A percentile compares a stretch with the other conserved stretches of the same genome.
phyloP scores from a whole-genome alignment of 2,329 filamentous ascomycete species.

The Xylaria sp. region DNA sequence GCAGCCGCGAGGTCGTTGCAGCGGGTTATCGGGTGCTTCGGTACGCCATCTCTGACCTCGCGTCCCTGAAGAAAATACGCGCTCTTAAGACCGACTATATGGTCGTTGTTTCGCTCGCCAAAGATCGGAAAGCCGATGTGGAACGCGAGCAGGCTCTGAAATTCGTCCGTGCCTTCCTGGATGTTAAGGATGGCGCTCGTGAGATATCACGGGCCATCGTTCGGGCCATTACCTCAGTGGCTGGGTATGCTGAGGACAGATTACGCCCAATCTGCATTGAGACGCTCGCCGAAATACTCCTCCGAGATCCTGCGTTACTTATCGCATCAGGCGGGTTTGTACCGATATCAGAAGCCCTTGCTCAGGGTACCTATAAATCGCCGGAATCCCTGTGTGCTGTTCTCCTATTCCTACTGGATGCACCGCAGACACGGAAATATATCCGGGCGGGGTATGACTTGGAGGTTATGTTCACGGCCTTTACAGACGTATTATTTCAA shows the following conservation, averaged over 20 bases:
- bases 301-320: conserved; percentile 76
- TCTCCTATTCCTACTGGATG: conserved; percentile 86
- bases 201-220: conserved; percentile 85
- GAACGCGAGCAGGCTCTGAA: conserved; percentile 96
- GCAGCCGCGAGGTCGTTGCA: conserved; percentile 91
- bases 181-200: conserved; percentile 85
- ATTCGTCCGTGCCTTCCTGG: conserved; percentile 89
- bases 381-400: conserved; percentile 82
- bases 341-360: conserved; percentile 83
- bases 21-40: conserved; percentile 89
- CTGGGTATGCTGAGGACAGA: conserved; percentile 79
- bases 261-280: conserved; percentile 86
- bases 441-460: conserved; percentile 85
- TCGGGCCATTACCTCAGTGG: conserved; percentile 83
- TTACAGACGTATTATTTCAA: conserved; percentile 73
- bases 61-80: conserved; percentile 83
- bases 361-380: conserved; percentile 86
- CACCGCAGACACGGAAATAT: conserved; percentile 72
- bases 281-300: conserved; percentile 84
- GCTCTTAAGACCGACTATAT: conserved; percentile 85
- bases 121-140: conserved; percentile 93
- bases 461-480: conserved; percentile 83
- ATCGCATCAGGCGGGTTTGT: conserved; percentile 79
- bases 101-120: conserved; percentile 85
- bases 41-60: conserved; percentile 88